Evolutionary conservation across 2,329 filamentous ascomycete genomes (phyloP).

Genomic region (Stachybotrys chlorohalonatus): DNA sequence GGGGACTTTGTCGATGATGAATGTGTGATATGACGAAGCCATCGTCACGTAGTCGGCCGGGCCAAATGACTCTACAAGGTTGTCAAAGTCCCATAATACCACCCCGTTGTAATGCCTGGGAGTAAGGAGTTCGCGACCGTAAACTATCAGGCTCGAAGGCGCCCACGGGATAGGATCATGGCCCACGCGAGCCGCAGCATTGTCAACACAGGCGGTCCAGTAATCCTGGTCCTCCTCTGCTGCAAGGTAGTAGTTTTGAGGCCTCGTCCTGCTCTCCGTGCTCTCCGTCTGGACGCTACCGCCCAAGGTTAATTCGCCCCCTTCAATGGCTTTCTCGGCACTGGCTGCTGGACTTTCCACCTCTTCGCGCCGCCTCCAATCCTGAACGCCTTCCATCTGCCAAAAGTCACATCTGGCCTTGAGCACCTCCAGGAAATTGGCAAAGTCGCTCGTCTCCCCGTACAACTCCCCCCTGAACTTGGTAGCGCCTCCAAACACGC

Average conservation of each 20-base stretch:
- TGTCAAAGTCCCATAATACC: conserved; percentile 57
- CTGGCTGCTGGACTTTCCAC: conserved; percentile 3
- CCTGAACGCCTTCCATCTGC: conserved; percentile 69
- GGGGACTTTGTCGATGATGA: conserved; percentile 64
- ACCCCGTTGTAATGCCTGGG: conserved; percentile 48
- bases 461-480: conserved; percentile 39
- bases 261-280: conserved; percentile 12
- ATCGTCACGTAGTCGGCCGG: conserved; percentile 78
- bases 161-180: conserved; percentile 26
- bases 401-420: conserved; percentile 74
- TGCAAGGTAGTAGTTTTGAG: conserved; percentile 19
- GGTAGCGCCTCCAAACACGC: conserved; percentile 32
- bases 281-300: conserved; percentile 4
- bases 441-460: conserved; percentile 61
- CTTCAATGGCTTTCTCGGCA: neutral
- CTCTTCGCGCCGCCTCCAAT: conserved; percentile 56
- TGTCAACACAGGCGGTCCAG: conserved; percentile 14
- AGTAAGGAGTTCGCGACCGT: conserved; percentile 54
- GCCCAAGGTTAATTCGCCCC: neutral
- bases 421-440: conserved; percentile 64
- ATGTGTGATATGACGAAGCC: conserved; percentile 69
- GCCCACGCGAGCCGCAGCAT: conserved; percentile 12
- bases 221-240: conserved; percentile 15
- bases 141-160: conserved; percentile 39
- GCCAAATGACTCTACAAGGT: conserved; percentile 60